Evolutionary conservation across 805 yeast species (phyloP), one percentile per base, ranked within the genome.

Genomic region (Nakazawaea holstii): DNA sequence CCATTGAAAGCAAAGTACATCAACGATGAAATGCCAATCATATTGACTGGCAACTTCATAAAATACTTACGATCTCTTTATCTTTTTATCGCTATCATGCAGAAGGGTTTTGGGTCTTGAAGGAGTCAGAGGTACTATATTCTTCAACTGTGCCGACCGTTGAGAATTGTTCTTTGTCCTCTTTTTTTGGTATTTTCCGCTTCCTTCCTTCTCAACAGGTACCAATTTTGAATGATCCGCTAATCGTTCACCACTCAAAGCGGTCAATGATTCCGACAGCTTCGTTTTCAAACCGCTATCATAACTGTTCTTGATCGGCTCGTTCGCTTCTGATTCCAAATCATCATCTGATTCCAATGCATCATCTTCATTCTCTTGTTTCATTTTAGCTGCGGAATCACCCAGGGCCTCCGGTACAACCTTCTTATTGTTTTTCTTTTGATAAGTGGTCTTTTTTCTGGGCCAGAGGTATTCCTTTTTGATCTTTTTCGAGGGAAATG

Each of bases 401-500:
- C 10, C n/a, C 39, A 8, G 37, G 3, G 24, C 24, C 24, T 20
- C 24, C 24, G 24, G 5, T 20, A 20, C 24, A 20, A 5, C 3
- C 5, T 20, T 15, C 37, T 33, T 36, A 38, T 31, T 35, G 14
- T 24, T 20, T 8, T 11, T 13, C 13, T 28, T 39, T 20, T 37
- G 35, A 5, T 32, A n/a, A 11, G 9, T 8, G 3, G 52, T 53
- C 42, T 53, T 62, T 55, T 67, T 69, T 48, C 61, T 55, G 27
- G 79, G 73, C 79, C 84, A 74, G 41, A 74, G 61, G 14, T 80
- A 68, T 40, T 79, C 85, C 52, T 74, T 78, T 56, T 74, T 78
- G 33, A 77, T 66, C 56, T 77, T 82, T 3, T 70, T 63, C 14
- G 79, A 76, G 8, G 96, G 96, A 6, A 73, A 72, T n/a, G 77